phyloP scores from a whole-genome alignment of 495 filamentous ascomycete genomes.

The Aspergillus bridgeri region DNA sequence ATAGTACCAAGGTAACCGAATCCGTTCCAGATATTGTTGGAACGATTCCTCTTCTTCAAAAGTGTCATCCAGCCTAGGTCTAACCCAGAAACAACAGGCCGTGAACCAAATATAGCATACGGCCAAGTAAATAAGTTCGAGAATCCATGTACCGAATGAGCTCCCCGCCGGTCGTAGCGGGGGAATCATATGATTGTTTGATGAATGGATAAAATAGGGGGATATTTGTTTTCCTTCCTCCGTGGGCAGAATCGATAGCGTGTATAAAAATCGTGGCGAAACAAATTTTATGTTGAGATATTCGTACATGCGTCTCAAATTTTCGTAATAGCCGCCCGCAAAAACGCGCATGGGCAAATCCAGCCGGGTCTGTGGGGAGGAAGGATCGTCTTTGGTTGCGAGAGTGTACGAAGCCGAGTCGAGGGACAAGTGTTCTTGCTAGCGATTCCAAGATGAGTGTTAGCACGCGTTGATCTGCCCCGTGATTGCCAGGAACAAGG shows the following conservation, averaged over 20 bases:
- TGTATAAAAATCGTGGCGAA: slow-evolving; percentile 39
- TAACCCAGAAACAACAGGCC: slow-evolving; percentile 42
- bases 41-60: slow-evolving; percentile 33
- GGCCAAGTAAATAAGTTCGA: slow-evolving; percentile 37
- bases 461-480: background rate
- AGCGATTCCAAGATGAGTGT: background rate
- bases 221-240: background rate
- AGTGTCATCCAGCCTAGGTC: slow-evolving; percentile 14
- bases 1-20: slow-evolving; percentile 42
- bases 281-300: slow-evolving; percentile 44
- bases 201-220: slow-evolving; percentile 44
- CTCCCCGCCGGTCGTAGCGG: slow-evolving; percentile 30
- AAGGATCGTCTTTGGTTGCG: background rate
- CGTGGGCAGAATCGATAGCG: slow-evolving; percentile 5
- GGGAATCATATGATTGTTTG: slow-evolving; percentile 46
- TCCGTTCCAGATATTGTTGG: slow-evolving; percentile 40
- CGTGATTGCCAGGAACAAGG: background rate
- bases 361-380: slow-evolving; percentile 20
- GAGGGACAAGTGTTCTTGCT: slow-evolving; percentile 20
- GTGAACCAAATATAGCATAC: slow-evolving; percentile 49
- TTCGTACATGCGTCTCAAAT: slow-evolving; percentile 52
- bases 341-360: slow-evolving; percentile 60
- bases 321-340: slow-evolving; percentile 52
- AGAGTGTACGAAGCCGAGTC: slow-evolving; percentile 22
- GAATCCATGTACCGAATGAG: slow-evolving; percentile 24